Evolutionary conservation across 306 rosid genomes (phyloP), one percentile per base, ranked within the genome.

Genomic region (Psophocarpus tetragonolobus): DNA sequence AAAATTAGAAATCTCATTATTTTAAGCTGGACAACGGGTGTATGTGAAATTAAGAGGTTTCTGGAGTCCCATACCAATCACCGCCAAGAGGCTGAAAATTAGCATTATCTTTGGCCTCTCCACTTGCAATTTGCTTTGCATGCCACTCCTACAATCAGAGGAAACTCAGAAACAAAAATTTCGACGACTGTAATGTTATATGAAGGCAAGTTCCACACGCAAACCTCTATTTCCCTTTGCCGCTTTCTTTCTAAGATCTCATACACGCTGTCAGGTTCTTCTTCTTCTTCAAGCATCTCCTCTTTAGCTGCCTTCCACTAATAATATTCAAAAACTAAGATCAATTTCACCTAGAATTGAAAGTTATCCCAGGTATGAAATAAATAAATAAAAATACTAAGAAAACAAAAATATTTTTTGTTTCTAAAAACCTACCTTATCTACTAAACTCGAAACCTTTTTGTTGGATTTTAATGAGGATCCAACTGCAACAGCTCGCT

Each of bases 261-360:
- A 10, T 81, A 87, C 35, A 91, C 84, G 80, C 88, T 86, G 62
- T 86, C 88, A 13, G 98, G 94, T 75, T 96, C 99, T 80, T 91
- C 92, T 90, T 96, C 96, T 27, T 92, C 97, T 82, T 91, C 98
- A 65, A 85, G 96, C 82, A 93, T 60, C 82, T 96, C 98, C 86
- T 96, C 99, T 86, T 96, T 96, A 17, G 99, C 99, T 74, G 98
- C 99, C 79, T 90, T 96, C 99, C 99, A 92, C 99, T 92, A 74
- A 53, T 68, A 85, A 71, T 48, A 47, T 72, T 17, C 75, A 38
- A 35, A 76, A 67, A 71, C 23, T 35, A 62, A 71, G 13, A 76
- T 60, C 27, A 26, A 71, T 53, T 57, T 50, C 67, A 70, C 33
- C 1, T 39, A 17, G 13, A n/a, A 35, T 3, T 53, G 51, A 38